phyloP scores from a whole-genome alignment of 352 stramenopile genomes.

The Pelagophyceae sp. region DNA sequence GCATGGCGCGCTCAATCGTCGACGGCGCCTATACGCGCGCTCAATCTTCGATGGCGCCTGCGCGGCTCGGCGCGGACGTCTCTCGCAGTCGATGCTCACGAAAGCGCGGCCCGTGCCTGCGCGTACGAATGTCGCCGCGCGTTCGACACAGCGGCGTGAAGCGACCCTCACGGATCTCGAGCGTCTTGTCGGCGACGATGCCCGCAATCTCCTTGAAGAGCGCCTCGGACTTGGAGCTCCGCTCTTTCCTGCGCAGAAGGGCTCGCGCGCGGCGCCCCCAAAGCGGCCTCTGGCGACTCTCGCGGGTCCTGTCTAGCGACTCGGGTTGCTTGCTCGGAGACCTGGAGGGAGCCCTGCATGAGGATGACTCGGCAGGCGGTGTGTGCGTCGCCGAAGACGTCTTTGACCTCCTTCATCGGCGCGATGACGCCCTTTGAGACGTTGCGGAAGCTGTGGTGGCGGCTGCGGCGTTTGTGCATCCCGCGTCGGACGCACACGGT shows the following conservation, averaged over 20 bases:
- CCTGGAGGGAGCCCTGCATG: conserved; percentile 89
- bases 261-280: too few species aligned
- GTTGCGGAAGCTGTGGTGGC: too few species aligned
- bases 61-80: too few species aligned
- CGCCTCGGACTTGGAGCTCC: conserved; percentile 78
- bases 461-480: too few species aligned
- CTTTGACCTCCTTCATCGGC: conserved; percentile 81
- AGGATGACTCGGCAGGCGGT: conserved; percentile 85
- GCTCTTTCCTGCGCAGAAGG: conserved; percentile 63
- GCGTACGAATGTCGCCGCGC: too few species aligned
- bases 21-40: background rate
- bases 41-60: too few species aligned
- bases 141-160: too few species aligned
- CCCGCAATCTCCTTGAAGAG: conserved; percentile 86
- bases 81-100: too few species aligned
- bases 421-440: conserved; percentile 92
- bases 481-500: too few species aligned
- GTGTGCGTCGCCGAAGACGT: conserved; percentile 83
- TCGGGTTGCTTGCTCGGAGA: conserved; percentile 83
- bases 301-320: too few species aligned
- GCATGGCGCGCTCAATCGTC: background rate
- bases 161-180: too few species aligned
- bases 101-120: conserved; percentile 34
- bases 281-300: too few species aligned
- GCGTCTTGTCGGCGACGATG: conserved; percentile 91